Evolutionary conservation across 768 basidiomycete genomes (phyloP), one percentile per base, ranked within the genome.

Genomic region (Lactarius trivialis): DNA sequence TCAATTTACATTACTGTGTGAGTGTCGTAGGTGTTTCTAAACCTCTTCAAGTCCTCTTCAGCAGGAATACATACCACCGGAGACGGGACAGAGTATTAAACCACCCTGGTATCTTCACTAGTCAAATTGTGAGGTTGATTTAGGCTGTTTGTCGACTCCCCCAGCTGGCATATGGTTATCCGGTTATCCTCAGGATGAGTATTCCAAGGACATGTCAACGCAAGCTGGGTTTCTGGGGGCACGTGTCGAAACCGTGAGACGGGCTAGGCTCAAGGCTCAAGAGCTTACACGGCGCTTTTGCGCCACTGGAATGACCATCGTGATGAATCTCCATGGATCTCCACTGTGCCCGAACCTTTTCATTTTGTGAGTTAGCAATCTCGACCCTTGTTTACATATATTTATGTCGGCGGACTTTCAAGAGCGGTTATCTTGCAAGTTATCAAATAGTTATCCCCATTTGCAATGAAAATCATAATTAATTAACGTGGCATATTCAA

Each of bases 1-100:
- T 69, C 93, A 84, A 73, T 98, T 99, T 51, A 97, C 91, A 45
- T 91, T 98, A 96, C 94, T 98, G 72, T 64, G 65, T 59, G 62
- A 49, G 57, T 5, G 39, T 34, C 26, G 34, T 33, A 55, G 41
- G 24, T 49, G 21, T 24, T 24, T 48, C 24, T 14, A 26, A 45
- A 14, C 5, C 6, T 21, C 14, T 24, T 48, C 14, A 12, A n/a
- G n/a, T n/a, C n/a, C n/a, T n/a, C n/a, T n/a, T n/a, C n/a, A n/a
- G n/a, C n/a, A n/a, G n/a, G n/a, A n/a, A n/a, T n/a, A n/a, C n/a
- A n/a, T n/a, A n/a, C n/a, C n/a, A n/a, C n/a, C n/a, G n/a, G 21
- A 48, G 4, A 15, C 2, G 5, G 43, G 21, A 21, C 11, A 21
- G 43, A 24, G 11, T 21, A 21, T 45, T 12, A n/a, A 45, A 19